Base-by-base conservation (phyloP, 2,329 filamentous ascomycete genomes). In the Aspergillus sp. region DNA sequence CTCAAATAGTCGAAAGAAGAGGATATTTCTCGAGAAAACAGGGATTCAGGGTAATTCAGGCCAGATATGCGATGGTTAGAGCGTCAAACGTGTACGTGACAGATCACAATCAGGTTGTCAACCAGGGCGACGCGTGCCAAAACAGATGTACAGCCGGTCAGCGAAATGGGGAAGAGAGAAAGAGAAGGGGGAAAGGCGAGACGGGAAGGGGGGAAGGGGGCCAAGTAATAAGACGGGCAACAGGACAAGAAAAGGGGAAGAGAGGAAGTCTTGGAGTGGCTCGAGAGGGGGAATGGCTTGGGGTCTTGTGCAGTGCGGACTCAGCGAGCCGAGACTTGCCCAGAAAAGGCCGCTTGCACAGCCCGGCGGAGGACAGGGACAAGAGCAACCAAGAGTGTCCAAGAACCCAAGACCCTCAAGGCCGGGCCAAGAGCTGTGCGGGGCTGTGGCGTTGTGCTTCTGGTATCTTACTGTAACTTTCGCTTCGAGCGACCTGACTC, bases 331-430 rank as follows among this genome's bases (percentile, higher is more conserved):
- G 70, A 75, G 71, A 64, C 66, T 70, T 72, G 75, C 74, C 75
- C 69, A 77, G 74, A 73, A 71, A 72, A 74, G 65, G 59, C 66
- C 66, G 66, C 66, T 67, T 67, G 66, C 70, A 71, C 66, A 68
- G 68, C 64, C 69, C 66, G 66, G 74, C 72, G 72, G 74, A 72
- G 68, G 67, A 66, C 63, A 66, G 68, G 67, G 65, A 68, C 68
- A 69, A 69, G 66, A 69, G 23, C 48, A 31, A 28, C 13, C 17
- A 25, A 17, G 19, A 17, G 13, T 49, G 19, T 22, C 23, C 47
- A 25, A 28, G 13, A 23, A 17, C 13, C 19, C 23, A 17, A 25
- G 19, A 25, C 47, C 11, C 11, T 28, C 47, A 23, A 25, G 13
- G 47, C 62, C 61, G 59, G 63, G 34, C 34, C 48, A 45, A 51